Base-by-base conservation (phyloP, 2,329 filamentous ascomycete genomes). In the Monosporascus sp. region DNA sequence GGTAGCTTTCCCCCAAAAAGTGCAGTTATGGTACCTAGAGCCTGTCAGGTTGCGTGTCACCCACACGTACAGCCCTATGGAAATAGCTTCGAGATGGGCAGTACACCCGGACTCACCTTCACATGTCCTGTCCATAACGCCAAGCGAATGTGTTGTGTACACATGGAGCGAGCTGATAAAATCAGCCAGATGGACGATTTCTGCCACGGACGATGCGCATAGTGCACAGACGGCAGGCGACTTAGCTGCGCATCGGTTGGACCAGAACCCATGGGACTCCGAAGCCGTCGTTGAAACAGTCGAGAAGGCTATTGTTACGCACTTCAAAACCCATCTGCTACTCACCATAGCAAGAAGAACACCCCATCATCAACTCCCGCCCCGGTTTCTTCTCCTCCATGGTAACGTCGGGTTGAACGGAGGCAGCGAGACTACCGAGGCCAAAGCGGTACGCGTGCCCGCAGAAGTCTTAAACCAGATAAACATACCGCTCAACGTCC, bases 401-500 rank as follows among this genome's bases (percentile, higher is more conserved):
- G 20, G 40, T 14, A 20, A 43, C 20, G 24, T 43, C 40, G 40
- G 18, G 11, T 5, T 43, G 40, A 20, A 18, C 14, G 5, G 17
- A 14, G 24, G 7, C 8, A 24, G 8, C 5, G 40, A 43, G 40
- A 11, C 8, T 22, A 20, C 18, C 1, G 7, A 22, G 9, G n/a
- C 6, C 17, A 11, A 43, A 20, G 5, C 18, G 24, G 8, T 20
- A 28, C 40, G 5, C 9, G 2, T 51, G 35, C 49, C 49, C 26
- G 14, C 49, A 6, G 40, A 43, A n/a, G 18, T 51, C 4, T 18
- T 22, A 7, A n/a, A 28, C n/a, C 49, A 35, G 17, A 45, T 51
- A 14, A 18, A 51, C 24, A 37, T 51, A 31, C 49, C 49, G 9
- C 49, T 51, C 9, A 51, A 51, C 7, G 26, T 51, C n/a, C 40